These are phyloP conservation scores for Dipteronia dyeriana DNA, from an alignment of 345 rosid species.

Conservation along the genomic window DNA sequence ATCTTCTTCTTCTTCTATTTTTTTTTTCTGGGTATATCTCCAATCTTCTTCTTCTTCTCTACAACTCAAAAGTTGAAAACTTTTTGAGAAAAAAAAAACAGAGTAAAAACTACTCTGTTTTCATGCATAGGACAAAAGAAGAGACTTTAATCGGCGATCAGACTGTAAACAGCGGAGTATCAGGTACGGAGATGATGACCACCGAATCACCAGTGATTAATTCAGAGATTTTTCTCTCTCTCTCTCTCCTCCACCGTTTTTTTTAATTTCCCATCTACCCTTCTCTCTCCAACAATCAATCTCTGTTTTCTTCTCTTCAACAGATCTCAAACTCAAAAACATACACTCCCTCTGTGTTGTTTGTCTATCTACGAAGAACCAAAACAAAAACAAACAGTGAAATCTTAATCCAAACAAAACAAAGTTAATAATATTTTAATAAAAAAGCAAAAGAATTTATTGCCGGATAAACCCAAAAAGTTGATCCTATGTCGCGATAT, in stretches of 20 bases:
- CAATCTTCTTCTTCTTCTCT: neutral
- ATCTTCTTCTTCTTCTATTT: no score
- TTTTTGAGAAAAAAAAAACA: slow-evolving; percentile 14
- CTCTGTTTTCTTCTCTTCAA: slow-evolving; percentile 1
- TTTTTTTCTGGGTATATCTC: neutral
- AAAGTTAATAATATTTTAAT: neutral
- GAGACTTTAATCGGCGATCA: slow-evolving; percentile 10
- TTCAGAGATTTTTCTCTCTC: slow-evolving; percentile 3
- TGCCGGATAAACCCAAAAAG: slow-evolving; percentile 2
- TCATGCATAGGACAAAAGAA: neutral
- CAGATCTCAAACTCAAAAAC: slow-evolving; percentile 21
- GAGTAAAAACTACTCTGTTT: slow-evolving; percentile 4
- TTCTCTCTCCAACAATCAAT: slow-evolving; percentile 5
- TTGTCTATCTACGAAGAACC: slow-evolving; percentile 25
- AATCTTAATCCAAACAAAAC: slow-evolving; percentile 25
- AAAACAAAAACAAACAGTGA: slow-evolving; percentile 38
- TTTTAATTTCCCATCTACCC: slow-evolving; percentile 15
- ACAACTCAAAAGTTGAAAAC: slow-evolving; percentile 29
- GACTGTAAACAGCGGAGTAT: neutral
- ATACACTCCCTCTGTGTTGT: slow-evolving; percentile 3
- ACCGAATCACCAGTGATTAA: neutral
- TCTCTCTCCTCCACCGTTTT: neutral
- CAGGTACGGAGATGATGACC: slow-evolving; percentile 16
- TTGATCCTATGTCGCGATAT: slow-evolving; percentile 2
- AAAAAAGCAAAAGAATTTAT: slow-evolving; percentile 11